Base-by-base conservation (phyloP, 768 basidiomycete genomes). In the Trametes cingulata region DNA sequence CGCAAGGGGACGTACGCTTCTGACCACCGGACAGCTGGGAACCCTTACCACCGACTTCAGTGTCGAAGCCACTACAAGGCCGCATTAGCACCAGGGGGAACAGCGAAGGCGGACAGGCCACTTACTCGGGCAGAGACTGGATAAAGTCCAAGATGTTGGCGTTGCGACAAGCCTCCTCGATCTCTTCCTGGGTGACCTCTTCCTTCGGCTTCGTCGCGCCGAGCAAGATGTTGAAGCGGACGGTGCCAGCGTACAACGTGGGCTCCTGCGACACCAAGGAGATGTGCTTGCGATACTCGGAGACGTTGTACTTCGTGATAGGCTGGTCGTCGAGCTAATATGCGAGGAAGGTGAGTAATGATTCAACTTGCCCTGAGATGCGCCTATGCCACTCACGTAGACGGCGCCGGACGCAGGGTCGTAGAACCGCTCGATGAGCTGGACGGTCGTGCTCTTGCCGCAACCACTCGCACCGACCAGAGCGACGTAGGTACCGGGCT, bases 61-160 rank as follows among this genome's bases (percentile, higher is more conserved):
- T 96, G 46, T 96, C 92, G 67, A 95, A 95, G 29, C 93, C 93
- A 56, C 89, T 88, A 65, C 9, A 25, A 33, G 29, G 10, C 29
- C 6, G 10, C 13, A 9, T 24, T 4, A 15, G 19, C 45, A 37
- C 20, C 5, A 35, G 12, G 9, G 17, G 3, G 4, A n/a, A 7
- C 7, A 24, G 20, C 9, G 35, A 9, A n/a, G n/a, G 19, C 2
- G 35, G 2, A 13, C 14, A 6, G 12, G 22, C 10, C 13, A 55
- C 86, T 46, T 76, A 90, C 88, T 89, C 78, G n/a, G 94, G 94
- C 27, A 97, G 75, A 0, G 85, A 85, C 65, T 83, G 75, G 66
- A 97, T 92, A 78, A 97, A 97, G 27, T 95, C 93, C 56, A 94
- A 76, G 69, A 95, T 87, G 70, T 97, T 97, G 45, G 95, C 95